Conservation (phyloP, 1,284 basidiomycete genomes). For the Naganishia cerealis region DNA sequence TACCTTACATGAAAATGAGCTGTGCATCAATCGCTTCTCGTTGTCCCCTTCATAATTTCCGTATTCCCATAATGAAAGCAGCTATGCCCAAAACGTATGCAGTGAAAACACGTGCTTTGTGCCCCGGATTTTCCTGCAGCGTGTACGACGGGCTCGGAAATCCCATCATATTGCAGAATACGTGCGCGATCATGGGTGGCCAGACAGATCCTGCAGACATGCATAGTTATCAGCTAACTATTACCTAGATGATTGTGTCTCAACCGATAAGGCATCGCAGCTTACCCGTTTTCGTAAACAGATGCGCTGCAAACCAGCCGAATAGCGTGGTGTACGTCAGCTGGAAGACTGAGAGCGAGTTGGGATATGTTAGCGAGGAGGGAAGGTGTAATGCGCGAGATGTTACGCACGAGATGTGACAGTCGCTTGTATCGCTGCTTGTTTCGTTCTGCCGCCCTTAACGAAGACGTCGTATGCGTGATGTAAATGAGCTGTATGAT, state of each 20-base stretch:
- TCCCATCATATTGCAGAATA: conserved; percentile 94
- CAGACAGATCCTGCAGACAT: conserved; percentile 47
- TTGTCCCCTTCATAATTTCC: background rate
- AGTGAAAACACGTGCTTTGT: conserved; percentile 41
- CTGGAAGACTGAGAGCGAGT: conserved; percentile 67
- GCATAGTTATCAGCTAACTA: background rate
- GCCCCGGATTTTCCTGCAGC: conserved; percentile 42
- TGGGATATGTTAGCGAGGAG: background rate
- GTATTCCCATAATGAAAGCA: conserved; percentile 42
- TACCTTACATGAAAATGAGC: background rate
- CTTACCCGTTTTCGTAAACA: conserved; percentile 77
- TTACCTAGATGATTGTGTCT: background rate
- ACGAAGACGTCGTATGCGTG: conserved; percentile 84
- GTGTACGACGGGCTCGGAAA: conserved; percentile 49
- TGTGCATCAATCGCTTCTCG: background rate
- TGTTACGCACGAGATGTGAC: conserved; percentile 62
- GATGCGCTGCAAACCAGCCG: conserved; percentile 81
- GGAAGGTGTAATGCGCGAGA: background rate
- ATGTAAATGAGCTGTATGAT: conserved; percentile 76
- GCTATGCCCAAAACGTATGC: conserved; percentile 49
- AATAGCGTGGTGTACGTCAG: conserved; percentile 86
- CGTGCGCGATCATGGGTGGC: conserved; percentile 70
- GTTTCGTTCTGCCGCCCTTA: conserved; percentile 63
- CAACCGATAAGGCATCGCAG: conserved; percentile 22
- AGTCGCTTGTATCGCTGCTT: conserved; percentile 66